Percentiles rank a stretch among this genome's conserved stretches.
These are phyloP conservation scores for Suhomyces wounanorum DNA, from an alignment of 1,139 yeast species.

Conservation along the genomic window DNA sequence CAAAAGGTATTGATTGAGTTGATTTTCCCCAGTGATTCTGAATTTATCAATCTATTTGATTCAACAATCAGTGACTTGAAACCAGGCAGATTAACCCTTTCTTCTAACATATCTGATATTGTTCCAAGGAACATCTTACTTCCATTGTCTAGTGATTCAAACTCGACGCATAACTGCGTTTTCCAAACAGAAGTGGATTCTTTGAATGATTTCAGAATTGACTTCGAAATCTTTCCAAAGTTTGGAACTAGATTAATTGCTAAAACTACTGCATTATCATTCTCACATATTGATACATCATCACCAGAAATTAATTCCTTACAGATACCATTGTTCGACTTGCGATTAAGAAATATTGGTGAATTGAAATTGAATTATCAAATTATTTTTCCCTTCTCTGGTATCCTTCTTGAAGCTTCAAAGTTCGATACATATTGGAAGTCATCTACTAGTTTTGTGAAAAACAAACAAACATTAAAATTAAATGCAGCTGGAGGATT, in stretches of 20 bases:
- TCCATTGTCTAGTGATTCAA: constrained; percentile 74
- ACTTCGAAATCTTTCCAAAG: constrained; percentile 90
- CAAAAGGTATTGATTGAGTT: constrained; percentile 83
- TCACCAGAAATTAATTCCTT: constrained; percentile 50
- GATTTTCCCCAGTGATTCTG: constrained; percentile 56
- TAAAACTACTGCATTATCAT: constrained; percentile 75
- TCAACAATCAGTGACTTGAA: constrained; percentile 42
- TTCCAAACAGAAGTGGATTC: constrained; percentile 86
- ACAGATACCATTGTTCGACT: constrained; percentile 78
- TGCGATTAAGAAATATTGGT: constrained; percentile 81
- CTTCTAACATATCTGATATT: constrained; percentile 67
- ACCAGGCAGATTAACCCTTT: constrained; percentile 68
- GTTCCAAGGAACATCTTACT: constrained; percentile 84
- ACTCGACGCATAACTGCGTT: constrained; percentile 55
- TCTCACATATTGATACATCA: constrained; percentile 48
- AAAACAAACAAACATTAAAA: constrained; percentile 32
- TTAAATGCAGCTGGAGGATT: constrained; percentile 44
- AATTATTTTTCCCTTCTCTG: constrained; percentile 86
- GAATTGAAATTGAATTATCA: constrained; percentile 76
- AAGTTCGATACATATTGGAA: constrained; percentile 98
- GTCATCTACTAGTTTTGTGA: constrained; percentile 59
- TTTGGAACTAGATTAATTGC: constrained; percentile 93
- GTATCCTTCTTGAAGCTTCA: constrained; percentile 82
- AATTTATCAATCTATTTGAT: constrained; percentile 56
- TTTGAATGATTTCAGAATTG: constrained; percentile 65